Evolutionary conservation across 2,329 filamentous ascomycete species (phyloP), one percentile per base, ranked within the genome.

Genomic region (Xylariomycetidae sp.): DNA sequence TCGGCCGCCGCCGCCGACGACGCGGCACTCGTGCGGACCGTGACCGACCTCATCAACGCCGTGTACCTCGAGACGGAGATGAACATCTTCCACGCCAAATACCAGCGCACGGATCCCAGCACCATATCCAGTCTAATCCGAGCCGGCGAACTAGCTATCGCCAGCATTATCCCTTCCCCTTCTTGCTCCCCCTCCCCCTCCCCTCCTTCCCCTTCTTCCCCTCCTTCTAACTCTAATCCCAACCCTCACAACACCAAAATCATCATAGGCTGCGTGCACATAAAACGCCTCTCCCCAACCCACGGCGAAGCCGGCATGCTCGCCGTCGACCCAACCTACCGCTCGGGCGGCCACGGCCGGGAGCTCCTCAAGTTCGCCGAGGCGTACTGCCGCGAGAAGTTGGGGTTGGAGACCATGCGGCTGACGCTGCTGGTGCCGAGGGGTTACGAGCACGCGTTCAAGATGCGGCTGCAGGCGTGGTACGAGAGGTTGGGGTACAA

Each of bases 1-100:
- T n/a, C n/a, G n/a, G n/a, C n/a, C n/a, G n/a, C n/a, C n/a, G n/a
- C 41, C 5, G 48, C 40, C 12, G 32, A 45, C 2, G 41, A 53
- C 32, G 28, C 30, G 7, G 13, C 23, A 3, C 38, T 49, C 17
- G 33, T 41, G 15, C n/a, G 27, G 5, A 19, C 29, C 8, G 41
- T 53, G 15, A 26, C 36, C 4, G 28, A 23, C 26, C 36, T 52
- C 18, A 42, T 54, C 27, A 53, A 49, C 31, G 36, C 13, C 16
- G 49, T 45, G 4, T 53, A 70, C 17, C 70, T 77, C 45, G 74
- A 79, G 51, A 79, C 75, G 5, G 77, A 82, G 56, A 72, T 67
- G 23, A 74, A 77, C 67, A 51, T 54, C 33, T 54, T 47, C 31
- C 37, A 40, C 25, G 37, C 42, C 8, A 42, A 44, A 2, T 50